phyloP scores from a whole-genome alignment of 2,329 filamentous ascomycete species.

The Fusarium luffae region DNA sequence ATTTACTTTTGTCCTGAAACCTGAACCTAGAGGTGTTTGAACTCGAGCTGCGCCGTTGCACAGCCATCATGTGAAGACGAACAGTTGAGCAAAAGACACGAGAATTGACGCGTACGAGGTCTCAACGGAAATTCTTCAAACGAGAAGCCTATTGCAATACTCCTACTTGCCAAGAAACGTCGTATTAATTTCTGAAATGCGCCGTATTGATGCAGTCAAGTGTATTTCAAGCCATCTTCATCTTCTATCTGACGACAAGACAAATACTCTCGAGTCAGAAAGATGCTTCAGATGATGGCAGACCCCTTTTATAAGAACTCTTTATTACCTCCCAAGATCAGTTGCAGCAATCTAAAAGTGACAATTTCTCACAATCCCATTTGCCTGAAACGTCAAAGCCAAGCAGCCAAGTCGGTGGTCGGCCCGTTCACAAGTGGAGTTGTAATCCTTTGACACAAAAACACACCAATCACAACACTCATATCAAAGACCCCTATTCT shows the following conservation, averaged over 20 bases:
- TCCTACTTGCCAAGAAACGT: neutral
- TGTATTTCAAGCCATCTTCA: neutral
- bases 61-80: neutral
- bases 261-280: no score
- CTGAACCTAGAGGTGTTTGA: neutral
- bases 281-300: neutral
- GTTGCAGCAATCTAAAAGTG: neutral
- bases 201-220: neutral
- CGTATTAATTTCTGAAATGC: neutral
- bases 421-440: neutral
- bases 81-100: no score
- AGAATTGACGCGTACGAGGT: no score
- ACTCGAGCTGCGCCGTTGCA: neutral
- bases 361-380: neutral
- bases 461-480: neutral
- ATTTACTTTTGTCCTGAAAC: neutral
- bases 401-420: slow-evolving; percentile 1
- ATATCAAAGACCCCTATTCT: neutral
- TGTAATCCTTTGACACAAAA: neutral
- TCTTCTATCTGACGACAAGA: no score
- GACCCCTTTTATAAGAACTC: neutral
- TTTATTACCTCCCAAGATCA: neutral
- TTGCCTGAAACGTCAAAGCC: neutral
- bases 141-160: neutral
- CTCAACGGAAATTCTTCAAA: no score